phyloP scores from a whole-genome alignment of 1,284 basidiomycete genomes.

The Pseudozyma tsukubaensis region DNA sequence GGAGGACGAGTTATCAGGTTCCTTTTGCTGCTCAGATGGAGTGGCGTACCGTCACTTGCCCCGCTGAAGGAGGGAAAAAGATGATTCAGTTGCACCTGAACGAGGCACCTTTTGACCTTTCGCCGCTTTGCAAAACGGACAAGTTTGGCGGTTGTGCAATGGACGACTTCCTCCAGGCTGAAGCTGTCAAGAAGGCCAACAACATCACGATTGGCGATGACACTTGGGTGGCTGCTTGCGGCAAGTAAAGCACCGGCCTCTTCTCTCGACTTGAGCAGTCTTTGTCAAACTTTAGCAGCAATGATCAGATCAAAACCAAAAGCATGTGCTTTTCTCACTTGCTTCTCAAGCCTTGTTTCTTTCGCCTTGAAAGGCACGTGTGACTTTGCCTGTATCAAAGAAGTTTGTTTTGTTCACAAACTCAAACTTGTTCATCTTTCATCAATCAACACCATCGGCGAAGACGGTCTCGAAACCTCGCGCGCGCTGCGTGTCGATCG shows the following conservation, averaged over 20 bases:
- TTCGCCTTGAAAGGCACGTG: no score
- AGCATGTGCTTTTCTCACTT: no score
- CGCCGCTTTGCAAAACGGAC: slow-evolving; percentile 21
- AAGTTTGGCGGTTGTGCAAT: slow-evolving; percentile 22
- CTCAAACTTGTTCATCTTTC: no score
- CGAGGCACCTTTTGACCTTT: slow-evolving; percentile 68
- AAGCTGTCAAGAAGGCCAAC: slow-evolving; percentile 26
- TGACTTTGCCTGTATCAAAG: no score
- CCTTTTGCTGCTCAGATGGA: slow-evolving; percentile 72
- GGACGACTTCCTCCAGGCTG: slow-evolving; percentile 12
- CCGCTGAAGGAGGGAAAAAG: slow-evolving; percentile 67
- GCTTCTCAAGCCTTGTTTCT: no score
- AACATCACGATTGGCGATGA: slow-evolving; percentile 23
- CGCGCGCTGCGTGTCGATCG: no score
- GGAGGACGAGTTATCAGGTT: slow-evolving; percentile 70
- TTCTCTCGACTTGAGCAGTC: background rate
- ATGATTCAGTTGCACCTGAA: slow-evolving; percentile 72
- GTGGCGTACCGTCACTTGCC: slow-evolving; percentile 72
- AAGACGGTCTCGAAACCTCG: no score
- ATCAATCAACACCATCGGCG: no score
- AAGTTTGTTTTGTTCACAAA: no score
- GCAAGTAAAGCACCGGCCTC: slow-evolving; percentile 2
- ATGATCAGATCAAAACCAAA: no score
- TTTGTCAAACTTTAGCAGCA: no score
- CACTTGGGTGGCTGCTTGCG: slow-evolving; percentile 34